These are phyloP conservation scores for Sphaerulina vaccinii DNA, from an alignment of 2,329 filamentous ascomycete species.

Conservation along the genomic window DNA sequence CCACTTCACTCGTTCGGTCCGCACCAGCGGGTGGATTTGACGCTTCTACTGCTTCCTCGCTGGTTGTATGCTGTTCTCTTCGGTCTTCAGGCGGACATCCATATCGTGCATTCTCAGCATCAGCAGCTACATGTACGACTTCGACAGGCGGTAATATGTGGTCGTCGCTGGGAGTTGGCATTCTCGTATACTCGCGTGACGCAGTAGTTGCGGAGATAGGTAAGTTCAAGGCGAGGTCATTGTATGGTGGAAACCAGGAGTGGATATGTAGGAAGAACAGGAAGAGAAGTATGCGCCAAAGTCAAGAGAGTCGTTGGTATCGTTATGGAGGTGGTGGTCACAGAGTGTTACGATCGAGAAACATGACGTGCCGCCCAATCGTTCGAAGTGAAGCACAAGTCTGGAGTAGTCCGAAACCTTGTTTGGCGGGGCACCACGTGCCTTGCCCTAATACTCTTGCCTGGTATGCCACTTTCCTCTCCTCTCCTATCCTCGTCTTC, in stretches of 20 bases:
- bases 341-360: background rate
- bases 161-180: conserved; percentile 29
- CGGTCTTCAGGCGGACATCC: conserved; percentile 42
- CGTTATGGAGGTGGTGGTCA: conserved; percentile 6
- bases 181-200: conserved; percentile 28
- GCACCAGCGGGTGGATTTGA: conserved; percentile 7
- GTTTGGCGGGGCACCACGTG: background rate
- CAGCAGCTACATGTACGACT: background rate
- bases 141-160: conserved; percentile 10
- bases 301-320: background rate
- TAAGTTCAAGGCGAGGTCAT: background rate
- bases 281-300: background rate
- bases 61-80: conserved; percentile 19
- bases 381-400: background rate
- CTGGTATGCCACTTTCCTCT: background rate
- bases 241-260: background rate
- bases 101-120: conserved; percentile 5
- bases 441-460: no score
- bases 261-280: background rate
- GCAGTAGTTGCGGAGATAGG: conserved; percentile 12
- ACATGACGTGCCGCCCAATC: background rate
- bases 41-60: conserved; percentile 9
- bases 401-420: background rate
- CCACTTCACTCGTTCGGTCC: conserved; percentile 3
- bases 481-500: background rate